Percentiles rank a stretch among this genome's conserved stretches.
Evolutionary conservation across 169 alveolate genomes (phyloP).

Genomic region (Amoebophrya sp.): DNA sequence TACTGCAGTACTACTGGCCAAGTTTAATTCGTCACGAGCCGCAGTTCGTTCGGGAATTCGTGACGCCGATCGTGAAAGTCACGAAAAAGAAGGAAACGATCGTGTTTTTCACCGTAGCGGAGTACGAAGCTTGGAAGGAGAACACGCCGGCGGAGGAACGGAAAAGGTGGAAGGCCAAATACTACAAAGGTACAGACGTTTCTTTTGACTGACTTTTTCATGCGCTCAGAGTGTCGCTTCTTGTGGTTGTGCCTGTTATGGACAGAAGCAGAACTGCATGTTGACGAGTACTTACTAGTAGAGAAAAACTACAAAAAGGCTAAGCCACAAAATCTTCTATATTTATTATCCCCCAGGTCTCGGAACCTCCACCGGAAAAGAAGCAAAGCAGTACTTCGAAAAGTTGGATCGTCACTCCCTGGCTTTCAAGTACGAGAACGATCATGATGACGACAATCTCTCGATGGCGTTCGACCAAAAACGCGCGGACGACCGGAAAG

Average conservation of each 20-base stretch:
- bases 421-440: slow-evolving; percentile 65
- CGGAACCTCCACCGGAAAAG: slow-evolving; percentile 94
- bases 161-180: slow-evolving; percentile 83
- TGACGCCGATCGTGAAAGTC: slow-evolving; percentile 92
- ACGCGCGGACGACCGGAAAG: slow-evolving; percentile 90
- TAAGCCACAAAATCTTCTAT: no score
- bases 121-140: slow-evolving; percentile 86
- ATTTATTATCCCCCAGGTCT: slow-evolving; percentile 77
- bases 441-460: slow-evolving; percentile 85
- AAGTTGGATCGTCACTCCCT: slow-evolving; percentile 78
- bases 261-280: no score
- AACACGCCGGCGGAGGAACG: slow-evolving; percentile 57
- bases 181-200: slow-evolving; percentile 76
- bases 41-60: slow-evolving; percentile 91
- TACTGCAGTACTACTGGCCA: slow-evolving; percentile 93
- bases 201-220: no score
- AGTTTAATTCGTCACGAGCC: slow-evolving; percentile 68
- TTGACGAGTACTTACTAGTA: no score
- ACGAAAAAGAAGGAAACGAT: slow-evolving; percentile 53
- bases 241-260: no score
- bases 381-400: slow-evolving; percentile 93
- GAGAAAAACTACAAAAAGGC: no score
- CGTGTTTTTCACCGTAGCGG: slow-evolving; percentile 90
- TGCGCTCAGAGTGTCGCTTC: no score
- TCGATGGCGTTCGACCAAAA: slow-evolving; percentile 93